phyloP scores from a whole-genome alignment of 176 grass and related monocot species.

The Avena eriantha region DNA sequence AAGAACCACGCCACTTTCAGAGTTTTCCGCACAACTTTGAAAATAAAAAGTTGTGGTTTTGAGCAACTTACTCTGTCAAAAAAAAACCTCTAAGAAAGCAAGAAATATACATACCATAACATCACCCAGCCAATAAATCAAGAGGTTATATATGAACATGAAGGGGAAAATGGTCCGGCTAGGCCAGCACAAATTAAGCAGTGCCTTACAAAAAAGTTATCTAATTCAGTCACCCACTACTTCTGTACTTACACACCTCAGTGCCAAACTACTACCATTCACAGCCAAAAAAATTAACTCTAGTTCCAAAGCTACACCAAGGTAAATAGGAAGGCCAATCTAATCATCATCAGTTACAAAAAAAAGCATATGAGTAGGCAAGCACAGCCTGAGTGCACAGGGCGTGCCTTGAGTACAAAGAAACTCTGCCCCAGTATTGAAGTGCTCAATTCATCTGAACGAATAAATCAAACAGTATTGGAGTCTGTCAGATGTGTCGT shows the following conservation, averaged over 20 bases:
- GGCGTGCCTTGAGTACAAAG: neutral
- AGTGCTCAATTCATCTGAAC: neutral
- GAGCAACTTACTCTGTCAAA: no score
- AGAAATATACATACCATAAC: neutral
- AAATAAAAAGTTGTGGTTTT: no score
- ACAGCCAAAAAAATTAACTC: neutral
- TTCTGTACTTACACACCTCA: constrained; percentile 20
- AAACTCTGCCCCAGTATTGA: neutral
- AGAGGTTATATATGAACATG: neutral
- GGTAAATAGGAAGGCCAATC: constrained; percentile 1
- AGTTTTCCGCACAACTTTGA: no score
- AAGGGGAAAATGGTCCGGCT: neutral
- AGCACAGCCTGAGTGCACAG: neutral
- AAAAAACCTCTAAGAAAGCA: no score
- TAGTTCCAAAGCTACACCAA: neutral
- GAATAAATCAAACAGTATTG: neutral
- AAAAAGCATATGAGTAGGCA: constrained; percentile 32
- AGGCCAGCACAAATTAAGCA: neutral
- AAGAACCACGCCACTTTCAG: no score
- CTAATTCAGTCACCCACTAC: neutral
- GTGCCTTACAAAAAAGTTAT: neutral
- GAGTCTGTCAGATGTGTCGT: neutral
- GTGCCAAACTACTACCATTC: neutral
- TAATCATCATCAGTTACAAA: neutral
- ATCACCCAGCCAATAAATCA: neutral